These are phyloP conservation scores for Diplogelasinospora grovesii DNA, from an alignment of 495 filamentous ascomycete species.

Conservation along the genomic window DNA sequence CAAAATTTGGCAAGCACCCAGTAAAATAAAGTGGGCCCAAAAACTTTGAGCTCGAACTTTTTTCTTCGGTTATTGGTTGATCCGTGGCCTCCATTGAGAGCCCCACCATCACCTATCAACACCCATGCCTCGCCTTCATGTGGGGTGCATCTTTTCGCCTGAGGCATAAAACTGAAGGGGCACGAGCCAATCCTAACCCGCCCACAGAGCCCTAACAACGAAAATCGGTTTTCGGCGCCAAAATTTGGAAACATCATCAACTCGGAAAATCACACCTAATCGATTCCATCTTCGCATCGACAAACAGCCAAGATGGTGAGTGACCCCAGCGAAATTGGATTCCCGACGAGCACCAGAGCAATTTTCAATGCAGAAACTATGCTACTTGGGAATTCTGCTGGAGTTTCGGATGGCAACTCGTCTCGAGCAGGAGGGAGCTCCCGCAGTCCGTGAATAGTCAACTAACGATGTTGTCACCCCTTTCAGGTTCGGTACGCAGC, in stretches of 20 bases:
- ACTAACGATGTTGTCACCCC: conserved; percentile 33
- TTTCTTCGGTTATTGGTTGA: conserved; percentile 15
- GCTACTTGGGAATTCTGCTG: background rate
- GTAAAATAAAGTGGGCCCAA: conserved; percentile 22
- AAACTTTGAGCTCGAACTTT: conserved; percentile 7
- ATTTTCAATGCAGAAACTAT: conserved; percentile 1
- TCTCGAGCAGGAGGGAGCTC: conserved; percentile 2
- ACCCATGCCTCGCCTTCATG: too few relatives aligned
- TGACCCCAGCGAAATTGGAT: conserved; percentile 12
- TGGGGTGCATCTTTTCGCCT: too few relatives aligned
- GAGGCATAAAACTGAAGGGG: conserved; percentile 10
- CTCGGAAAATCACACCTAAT: conserved; percentile 24
- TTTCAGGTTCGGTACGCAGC: conserved; percentile 94
- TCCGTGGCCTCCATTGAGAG: conserved; percentile 11
- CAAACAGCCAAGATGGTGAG: conserved; percentile 36
- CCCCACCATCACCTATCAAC: conserved; percentile 4
- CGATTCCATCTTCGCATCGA: conserved; percentile 30
- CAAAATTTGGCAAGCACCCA: conserved; percentile 27
- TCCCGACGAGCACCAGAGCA: too few relatives aligned
- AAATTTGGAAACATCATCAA: conserved; percentile 27
- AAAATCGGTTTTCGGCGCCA: conserved; percentile 29
- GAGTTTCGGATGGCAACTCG: background rate
- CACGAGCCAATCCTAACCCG: conserved; percentile 22
- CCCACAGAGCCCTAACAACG: conserved; percentile 35
- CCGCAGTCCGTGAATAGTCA: conserved; percentile 1